phyloP scores from a whole-genome alignment of 371 early-diverging fungal species.

The Apophysomyces variabilis region DNA sequence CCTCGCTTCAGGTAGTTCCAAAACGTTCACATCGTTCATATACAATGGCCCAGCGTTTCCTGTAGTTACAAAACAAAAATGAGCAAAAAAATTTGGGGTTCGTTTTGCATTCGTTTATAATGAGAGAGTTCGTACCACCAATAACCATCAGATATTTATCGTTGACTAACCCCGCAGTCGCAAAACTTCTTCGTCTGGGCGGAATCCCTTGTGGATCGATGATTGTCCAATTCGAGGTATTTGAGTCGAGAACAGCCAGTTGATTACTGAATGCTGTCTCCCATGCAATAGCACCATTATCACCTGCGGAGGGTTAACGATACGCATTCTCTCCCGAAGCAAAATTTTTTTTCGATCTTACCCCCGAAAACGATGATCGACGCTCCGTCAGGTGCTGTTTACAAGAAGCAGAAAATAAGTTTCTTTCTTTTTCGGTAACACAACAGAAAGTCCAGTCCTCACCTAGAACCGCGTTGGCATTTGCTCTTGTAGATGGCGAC shows the following conservation, averaged over 20 bases:
- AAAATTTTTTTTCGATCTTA: not conserved
- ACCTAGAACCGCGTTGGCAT: constrained; percentile 14
- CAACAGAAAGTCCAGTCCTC: not conserved
- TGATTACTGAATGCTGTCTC: constrained; percentile 14
- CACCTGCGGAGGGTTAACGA: constrained; percentile 2
- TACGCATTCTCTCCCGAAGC: not conserved
- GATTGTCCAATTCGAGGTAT: constrained; percentile 26
- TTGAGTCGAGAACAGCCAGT: constrained; percentile 23
- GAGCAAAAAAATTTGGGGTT: not conserved
- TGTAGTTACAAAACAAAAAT: not conserved
- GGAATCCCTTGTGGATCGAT: constrained; percentile 17
- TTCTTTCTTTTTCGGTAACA: not conserved
- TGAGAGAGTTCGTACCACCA: not conserved
- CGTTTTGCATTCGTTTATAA: not conserved
- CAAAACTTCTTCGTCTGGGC: constrained; percentile 20
- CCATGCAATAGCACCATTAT: constrained; percentile 11
- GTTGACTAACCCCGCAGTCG: constrained; percentile 12
- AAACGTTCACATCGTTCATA: constrained; percentile 18
- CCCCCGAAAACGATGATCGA: constrained; percentile 23
- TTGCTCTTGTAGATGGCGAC: not conserved
- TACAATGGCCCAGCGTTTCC: not conserved
- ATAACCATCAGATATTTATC: constrained; percentile 5
- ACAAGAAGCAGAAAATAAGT: not conserved
- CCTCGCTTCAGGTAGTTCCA: constrained; percentile 17
- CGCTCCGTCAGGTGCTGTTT: constrained; percentile 18